These are phyloP conservation scores for Cantharellus anzutake DNA, from an alignment of 768 basidiomycete species.

Conservation along the genomic window DNA sequence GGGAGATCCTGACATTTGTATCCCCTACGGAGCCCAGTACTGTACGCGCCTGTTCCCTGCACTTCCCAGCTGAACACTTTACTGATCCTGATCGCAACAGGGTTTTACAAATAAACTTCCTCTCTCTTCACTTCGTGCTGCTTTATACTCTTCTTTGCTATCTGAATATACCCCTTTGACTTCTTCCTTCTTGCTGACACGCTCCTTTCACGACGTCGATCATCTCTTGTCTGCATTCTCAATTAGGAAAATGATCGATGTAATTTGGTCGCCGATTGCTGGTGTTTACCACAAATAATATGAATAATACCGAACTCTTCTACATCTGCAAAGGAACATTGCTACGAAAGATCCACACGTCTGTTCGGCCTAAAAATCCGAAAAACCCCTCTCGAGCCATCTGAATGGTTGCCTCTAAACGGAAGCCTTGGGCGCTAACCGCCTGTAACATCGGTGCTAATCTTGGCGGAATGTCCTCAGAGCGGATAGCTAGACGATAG, in stretches of 20 bases:
- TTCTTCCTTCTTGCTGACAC: not conserved
- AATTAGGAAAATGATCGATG: no score
- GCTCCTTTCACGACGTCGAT: not conserved
- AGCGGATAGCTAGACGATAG: not conserved
- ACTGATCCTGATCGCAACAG: not conserved
- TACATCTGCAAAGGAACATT: not conserved
- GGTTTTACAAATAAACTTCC: not conserved
- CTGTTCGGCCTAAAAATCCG: not conserved
- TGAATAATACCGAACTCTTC: no score
- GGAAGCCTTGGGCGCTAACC: not conserved
- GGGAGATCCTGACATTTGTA: constrained; percentile 1
- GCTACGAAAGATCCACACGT: constrained; percentile 1
- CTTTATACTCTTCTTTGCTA: not conserved
- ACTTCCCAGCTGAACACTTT: not conserved
- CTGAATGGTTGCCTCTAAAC: not conserved
- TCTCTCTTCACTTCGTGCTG: not conserved
- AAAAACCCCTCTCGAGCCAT: not conserved
- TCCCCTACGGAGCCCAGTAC: constrained; percentile 7
- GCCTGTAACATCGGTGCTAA: not conserved
- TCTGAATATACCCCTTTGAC: not conserved
- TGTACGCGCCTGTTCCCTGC: not conserved
- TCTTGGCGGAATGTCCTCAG: not conserved
- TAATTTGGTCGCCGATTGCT: no score
- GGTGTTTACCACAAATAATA: no score
- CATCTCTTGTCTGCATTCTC: not conserved